Evolutionary conservation across 2,329 filamentous ascomycete genomes (phyloP), one percentile per base, ranked within the genome.

Genomic region (Zopfia rhizophila): DNA sequence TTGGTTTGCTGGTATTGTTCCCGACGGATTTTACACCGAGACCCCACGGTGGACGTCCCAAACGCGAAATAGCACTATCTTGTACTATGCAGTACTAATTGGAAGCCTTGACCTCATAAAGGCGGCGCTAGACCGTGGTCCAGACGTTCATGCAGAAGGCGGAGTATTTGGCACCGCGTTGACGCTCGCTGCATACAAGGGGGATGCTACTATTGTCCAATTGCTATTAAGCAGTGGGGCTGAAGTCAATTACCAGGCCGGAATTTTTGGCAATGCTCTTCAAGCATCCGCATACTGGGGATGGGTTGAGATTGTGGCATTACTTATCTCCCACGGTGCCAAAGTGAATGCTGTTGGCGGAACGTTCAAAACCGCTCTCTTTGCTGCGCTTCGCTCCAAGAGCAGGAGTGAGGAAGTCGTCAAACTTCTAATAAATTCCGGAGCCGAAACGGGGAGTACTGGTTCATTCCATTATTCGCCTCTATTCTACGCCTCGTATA

Each of bases 41-140:
- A 12, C 16, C 12, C 44, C 30, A 5, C 21, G 23, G 19, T 21
- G 8, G 8, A 13, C 5, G 12, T 25, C 3, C 14, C 36, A 8
- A 5, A 10, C 4, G 12, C 28, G n/a, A 36, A 7, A 7, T 19
- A 4, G 17, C 18, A 29, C 21, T 10, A 13, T 51, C 1, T 19
- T 51, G 10, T 38, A 39, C 22, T 47, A 42, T 22, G 22, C 48
- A 8, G 38, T 35, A 10, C 21, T 38, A 7, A 37, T 43, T 25
- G 39, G 48, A 14, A 38, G 36, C 25, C 3, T 19, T 12, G 33
- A 27, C 7, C 19, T 50, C 2, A 33, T 53, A 7, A 19, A 53
- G 5, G 29, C 16, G 8, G 14, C 40, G 16, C 13, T 46, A n/a
- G 14, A 28, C 5, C 30, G 29, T 27, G 40, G 38, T 10, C 39